A percentile compares a stretch with the other conserved stretches of the same genome.
These are phyloP conservation scores for Aspergillus intermedius DNA, from an alignment of 2,329 filamentous ascomycete genomes.

Conservation along the genomic window DNA sequence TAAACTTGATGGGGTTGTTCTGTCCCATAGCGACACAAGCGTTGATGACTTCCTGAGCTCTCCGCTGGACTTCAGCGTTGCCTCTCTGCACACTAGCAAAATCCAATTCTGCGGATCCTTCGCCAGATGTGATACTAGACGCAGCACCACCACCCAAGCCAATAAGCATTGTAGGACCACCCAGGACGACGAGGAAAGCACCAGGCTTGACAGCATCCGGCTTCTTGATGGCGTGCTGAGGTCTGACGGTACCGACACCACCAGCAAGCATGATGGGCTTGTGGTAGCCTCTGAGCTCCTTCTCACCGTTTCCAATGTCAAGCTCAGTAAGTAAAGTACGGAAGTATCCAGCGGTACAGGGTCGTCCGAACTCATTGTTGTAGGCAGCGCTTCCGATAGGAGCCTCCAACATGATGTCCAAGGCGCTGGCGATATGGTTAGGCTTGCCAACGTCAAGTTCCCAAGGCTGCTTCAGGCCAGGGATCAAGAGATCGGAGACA, in stretches of 20 bases:
- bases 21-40: constrained; percentile 78
- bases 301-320: constrained; percentile 52
- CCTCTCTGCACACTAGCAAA: constrained; percentile 96
- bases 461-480: constrained; percentile 76
- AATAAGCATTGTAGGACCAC: constrained; percentile 95
- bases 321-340: constrained; percentile 74
- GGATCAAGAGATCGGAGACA: constrained; percentile 89
- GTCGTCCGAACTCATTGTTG: constrained; percentile 96
- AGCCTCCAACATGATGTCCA: constrained; percentile 97
- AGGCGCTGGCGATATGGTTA: constrained; percentile 81
- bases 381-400: constrained; percentile 92
- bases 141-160: constrained; percentile 92
- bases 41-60: constrained; percentile 97
- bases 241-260: constrained; percentile 84
- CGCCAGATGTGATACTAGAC: constrained; percentile 80
- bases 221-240: constrained; percentile 83
- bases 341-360: constrained; percentile 84
- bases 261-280: constrained; percentile 99
- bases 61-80: constrained; percentile 91
- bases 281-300: constrained; percentile 83
- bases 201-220: constrained; percentile 71
- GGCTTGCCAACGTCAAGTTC: constrained; percentile 86
- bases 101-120: constrained; percentile 85
- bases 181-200: constrained; percentile 87
- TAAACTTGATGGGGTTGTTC: constrained; percentile 87